A percentile compares a stretch with the other conserved stretches of the same genome.
Evolutionary conservation across 768 basidiomycete genomes (phyloP).

Genomic region (Suillus tomentosus): DNA sequence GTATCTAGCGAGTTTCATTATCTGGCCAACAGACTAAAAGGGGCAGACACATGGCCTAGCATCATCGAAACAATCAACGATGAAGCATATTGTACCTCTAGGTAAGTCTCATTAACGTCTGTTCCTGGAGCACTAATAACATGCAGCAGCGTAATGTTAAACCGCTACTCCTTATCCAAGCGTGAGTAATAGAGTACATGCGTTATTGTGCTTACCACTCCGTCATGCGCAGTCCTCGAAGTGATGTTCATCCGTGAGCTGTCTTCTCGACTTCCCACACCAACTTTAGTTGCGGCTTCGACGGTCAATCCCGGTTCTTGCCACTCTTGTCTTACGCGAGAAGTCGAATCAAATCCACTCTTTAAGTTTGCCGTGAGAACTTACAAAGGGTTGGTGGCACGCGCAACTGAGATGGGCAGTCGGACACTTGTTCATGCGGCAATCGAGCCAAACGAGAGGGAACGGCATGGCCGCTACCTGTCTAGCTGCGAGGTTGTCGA

Average conservation of each 20-base stretch:
- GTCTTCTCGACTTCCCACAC: constrained; percentile 30
- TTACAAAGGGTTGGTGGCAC: constrained; percentile 28
- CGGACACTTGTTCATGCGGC: constrained; percentile 38
- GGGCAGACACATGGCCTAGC: constrained; percentile 19
- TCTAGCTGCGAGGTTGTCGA: constrained; percentile 25
- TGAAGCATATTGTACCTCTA: constrained; percentile 28
- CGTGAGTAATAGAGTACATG: constrained; percentile 15
- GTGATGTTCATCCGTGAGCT: constrained; percentile 40
- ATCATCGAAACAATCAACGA: constrained; percentile 34
- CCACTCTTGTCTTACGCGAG: constrained; percentile 32
- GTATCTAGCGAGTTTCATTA: constrained; percentile 34
- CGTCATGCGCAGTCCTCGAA: constrained; percentile 30
- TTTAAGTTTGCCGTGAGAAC: constrained; percentile 2
- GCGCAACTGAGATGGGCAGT: constrained; percentile 37
- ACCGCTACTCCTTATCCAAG: constrained; percentile 29
- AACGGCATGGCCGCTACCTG: constrained; percentile 35
- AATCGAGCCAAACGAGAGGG: constrained; percentile 25
- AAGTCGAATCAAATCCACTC: constrained; percentile 17
- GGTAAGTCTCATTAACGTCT: constrained; percentile 17
- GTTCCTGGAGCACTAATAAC: constrained; percentile 8
- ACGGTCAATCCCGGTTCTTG: constrained; percentile 40
- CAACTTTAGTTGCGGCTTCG: constrained; percentile 31
- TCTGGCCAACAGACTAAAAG: constrained; percentile 15
- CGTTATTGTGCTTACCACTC: constrained; percentile 6
- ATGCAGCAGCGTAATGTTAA: constrained; percentile 23